A percentile compares a stretch with the other conserved stretches of the same genome.
phyloP scores from a whole-genome alignment of 371 early-diverging fungal genomes.

The Rhizopus delemar region DNA sequence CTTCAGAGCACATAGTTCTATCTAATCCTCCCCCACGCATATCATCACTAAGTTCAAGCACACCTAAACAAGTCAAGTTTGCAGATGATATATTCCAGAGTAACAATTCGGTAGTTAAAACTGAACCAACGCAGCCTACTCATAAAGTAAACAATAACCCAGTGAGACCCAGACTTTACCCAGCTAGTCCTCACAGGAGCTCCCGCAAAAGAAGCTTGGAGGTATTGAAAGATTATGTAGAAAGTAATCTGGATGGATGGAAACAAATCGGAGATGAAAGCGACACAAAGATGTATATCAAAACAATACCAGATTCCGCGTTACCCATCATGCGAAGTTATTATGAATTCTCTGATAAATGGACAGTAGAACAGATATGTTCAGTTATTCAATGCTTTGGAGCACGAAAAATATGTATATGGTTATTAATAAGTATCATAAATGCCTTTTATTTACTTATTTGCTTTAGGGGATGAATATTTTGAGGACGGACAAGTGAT shows the following conservation, averaged over 20 bases:
- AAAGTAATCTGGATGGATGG: constrained; percentile 51
- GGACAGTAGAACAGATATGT: constrained; percentile 59
- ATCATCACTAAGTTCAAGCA: constrained; percentile 16
- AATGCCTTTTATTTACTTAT: neutral
- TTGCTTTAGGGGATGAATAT: constrained; percentile 53
- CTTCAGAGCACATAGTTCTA: constrained; percentile 1
- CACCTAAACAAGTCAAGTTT: constrained; percentile 19
- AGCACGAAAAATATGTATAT: constrained; percentile 42
- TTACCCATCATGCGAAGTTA: constrained; percentile 59
- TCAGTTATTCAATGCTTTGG: constrained; percentile 54
- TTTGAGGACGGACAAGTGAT: constrained; percentile 55
- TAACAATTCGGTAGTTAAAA: too few species aligned
- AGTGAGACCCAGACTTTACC: constrained; percentile 30
- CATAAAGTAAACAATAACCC: constrained; percentile 7
- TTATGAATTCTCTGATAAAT: constrained; percentile 39
- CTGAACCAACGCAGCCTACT: constrained; percentile 1
- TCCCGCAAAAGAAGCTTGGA: constrained; percentile 40
- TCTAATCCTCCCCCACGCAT: constrained; percentile 28
- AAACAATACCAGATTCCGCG: constrained; percentile 43
- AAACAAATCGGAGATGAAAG: constrained; percentile 42
- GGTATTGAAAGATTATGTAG: constrained; percentile 43
- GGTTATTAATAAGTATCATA: neutral
- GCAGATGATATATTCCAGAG: constrained; percentile 17
- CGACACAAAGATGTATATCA: constrained; percentile 46
- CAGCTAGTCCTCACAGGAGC: constrained; percentile 36